These are phyloP conservation scores for Prunus padus DNA, from an alignment of 306 rosid genomes.

Conservation along the genomic window DNA sequence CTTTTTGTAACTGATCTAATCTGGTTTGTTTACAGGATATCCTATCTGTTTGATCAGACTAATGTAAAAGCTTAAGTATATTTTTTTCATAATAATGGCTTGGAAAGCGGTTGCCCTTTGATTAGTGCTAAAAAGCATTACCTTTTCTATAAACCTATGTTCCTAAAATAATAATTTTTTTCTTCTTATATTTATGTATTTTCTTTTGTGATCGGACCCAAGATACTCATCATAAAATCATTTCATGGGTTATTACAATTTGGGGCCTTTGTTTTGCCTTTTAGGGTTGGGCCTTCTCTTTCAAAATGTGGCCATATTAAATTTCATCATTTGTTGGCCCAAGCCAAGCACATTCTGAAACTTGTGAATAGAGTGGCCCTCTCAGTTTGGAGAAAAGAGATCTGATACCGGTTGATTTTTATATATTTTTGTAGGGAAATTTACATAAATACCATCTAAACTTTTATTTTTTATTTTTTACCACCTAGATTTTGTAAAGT, in stretches of 20 bases:
- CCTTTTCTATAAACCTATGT: neutral
- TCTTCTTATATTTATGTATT: too few species aligned
- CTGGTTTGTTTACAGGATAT: conserved; percentile 18
- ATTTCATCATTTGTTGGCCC: neutral
- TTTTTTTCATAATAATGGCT: neutral
- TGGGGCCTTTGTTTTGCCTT: neutral
- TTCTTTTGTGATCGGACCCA: neutral
- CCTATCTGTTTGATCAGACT: conserved; percentile 8
- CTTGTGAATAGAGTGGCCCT: neutral
- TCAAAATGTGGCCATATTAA: neutral
- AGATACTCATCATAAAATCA: neutral
- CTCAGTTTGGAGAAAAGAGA: neutral
- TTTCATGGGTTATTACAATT: neutral
- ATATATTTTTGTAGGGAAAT: too few species aligned
- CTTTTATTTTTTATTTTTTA: too few species aligned
- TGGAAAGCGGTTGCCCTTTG: conserved; percentile 20
- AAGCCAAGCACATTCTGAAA: too few species aligned
- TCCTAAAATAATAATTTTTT: too few species aligned
- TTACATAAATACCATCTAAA: too few species aligned
- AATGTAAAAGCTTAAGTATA: neutral
- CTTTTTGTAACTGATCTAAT: neutral
- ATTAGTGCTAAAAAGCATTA: neutral
- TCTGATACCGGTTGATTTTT: neutral
- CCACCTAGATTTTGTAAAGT: too few species aligned
- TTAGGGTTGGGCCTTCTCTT: neutral